Conservation (phyloP, 257 asterid genomes). For the Solanum clarkiae region DNA sequence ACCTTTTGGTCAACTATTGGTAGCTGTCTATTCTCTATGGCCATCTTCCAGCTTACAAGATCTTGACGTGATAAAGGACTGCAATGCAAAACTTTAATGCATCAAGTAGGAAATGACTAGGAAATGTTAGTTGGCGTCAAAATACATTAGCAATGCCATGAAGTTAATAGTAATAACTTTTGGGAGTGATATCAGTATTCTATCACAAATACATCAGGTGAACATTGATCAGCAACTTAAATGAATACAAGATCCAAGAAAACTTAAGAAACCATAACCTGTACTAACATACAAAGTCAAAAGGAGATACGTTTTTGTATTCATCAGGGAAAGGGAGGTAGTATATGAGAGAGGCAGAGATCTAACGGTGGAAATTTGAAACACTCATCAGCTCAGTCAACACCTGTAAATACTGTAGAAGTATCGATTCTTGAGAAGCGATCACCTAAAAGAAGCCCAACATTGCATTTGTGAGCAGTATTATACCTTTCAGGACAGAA, state of each 20-base stretch:
- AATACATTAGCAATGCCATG: not conserved
- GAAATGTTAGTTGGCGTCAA: not conserved
- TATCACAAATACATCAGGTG: not conserved
- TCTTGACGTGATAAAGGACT: conserved; percentile 96
- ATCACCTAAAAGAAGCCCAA: conserved; percentile 1
- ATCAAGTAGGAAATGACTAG: not conserved
- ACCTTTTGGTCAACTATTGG: conserved; percentile 80
- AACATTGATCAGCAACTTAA: not conserved
- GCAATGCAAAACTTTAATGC: conserved; percentile 11
- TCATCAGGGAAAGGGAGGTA: not conserved
- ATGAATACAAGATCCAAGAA: not conserved
- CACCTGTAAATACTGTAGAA: not conserved
- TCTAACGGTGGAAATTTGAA: not conserved
- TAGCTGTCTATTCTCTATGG: conserved; percentile 82
- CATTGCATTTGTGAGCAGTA: not conserved
- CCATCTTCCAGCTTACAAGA: conserved; percentile 98
- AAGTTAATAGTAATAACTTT: not conserved
- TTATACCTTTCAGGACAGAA: conserved; percentile 88
- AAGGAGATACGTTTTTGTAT: not conserved
- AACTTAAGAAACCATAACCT: not conserved
- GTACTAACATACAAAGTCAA: not conserved
- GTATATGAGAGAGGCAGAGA: not conserved
- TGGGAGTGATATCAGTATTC: not conserved
- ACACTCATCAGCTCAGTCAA: not conserved
- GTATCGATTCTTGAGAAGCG: not conserved